Evolutionary conservation across 176 grass and related monocot genomes (phyloP).

Genomic region (Avena insularis): DNA sequence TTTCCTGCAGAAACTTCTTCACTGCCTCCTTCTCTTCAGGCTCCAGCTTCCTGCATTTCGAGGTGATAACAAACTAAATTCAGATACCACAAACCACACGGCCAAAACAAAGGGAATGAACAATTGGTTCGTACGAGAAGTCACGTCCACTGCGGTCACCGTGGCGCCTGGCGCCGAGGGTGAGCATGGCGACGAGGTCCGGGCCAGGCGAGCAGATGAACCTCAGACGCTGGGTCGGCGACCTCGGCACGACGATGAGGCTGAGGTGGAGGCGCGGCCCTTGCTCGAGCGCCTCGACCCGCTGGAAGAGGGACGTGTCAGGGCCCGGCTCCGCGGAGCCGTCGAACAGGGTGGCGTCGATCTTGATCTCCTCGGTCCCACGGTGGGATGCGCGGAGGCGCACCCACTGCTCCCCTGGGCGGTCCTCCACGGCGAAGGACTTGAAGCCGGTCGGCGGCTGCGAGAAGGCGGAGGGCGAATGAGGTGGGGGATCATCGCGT

Average conservation of each 20-base stretch:
- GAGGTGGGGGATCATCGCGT: too few species aligned
- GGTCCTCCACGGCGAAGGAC: constrained; percentile 73
- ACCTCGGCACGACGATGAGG: too few species aligned
- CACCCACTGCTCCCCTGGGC: constrained; percentile 77
- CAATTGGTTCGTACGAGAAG: constrained; percentile 47
- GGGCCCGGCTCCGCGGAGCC: too few species aligned
- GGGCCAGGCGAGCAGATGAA: constrained; percentile 92
- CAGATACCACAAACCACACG: too few species aligned
- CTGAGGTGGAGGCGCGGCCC: constrained; percentile 61
- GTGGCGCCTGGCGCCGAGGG: too few species aligned
- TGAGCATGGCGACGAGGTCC: constrained; percentile 61
- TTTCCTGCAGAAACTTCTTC: constrained; percentile 65
- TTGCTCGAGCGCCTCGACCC: too few species aligned
- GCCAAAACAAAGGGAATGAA: background rate
- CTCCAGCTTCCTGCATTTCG: constrained; percentile 54
- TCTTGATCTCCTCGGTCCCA: constrained; percentile 50
- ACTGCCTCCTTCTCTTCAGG: constrained; percentile 50
- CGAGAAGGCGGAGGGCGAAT: background rate
- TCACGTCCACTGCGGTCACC: constrained; percentile 42
- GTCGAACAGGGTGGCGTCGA: too few species aligned
- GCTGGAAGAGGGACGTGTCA: too few species aligned
- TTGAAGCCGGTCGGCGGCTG: constrained; percentile 59
- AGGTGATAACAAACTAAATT: too few species aligned
- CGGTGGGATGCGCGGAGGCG: constrained; percentile 51
- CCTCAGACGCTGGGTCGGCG: too few species aligned